phyloP scores from a whole-genome alignment of 208 protist species.

The Porcisia hertigi region DNA sequence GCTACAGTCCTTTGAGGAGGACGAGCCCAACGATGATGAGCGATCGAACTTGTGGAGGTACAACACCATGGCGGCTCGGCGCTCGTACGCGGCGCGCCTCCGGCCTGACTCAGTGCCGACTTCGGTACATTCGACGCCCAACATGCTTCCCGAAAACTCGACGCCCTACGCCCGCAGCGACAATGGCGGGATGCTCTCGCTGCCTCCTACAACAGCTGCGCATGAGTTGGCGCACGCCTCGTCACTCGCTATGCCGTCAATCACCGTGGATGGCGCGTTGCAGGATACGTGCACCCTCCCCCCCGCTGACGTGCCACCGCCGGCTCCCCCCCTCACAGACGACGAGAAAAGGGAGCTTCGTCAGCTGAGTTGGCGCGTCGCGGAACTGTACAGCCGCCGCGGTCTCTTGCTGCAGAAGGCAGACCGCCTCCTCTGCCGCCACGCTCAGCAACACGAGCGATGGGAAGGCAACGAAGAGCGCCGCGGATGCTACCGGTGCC shows the following conservation, averaged over 20 bases:
- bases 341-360: conserved; percentile 24
- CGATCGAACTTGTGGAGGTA: conserved; percentile 10
- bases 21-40: conserved; percentile 29
- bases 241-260: background rate
- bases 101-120: conserved; percentile 29
- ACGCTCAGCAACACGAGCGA: conserved; percentile 40
- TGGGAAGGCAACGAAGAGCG: conserved; percentile 60
- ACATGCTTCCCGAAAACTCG: conserved; percentile 25
- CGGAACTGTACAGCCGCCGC: conserved; percentile 33
- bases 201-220: conserved; percentile 7
- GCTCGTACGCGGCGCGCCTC: conserved; percentile 23
- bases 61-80: conserved; percentile 14
- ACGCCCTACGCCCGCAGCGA: conserved; percentile 30
- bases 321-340: conserved; percentile 7
- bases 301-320: background rate
- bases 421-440: conserved; percentile 32
- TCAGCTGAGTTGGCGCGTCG: conserved; percentile 22
- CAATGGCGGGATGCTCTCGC: conserved; percentile 25
- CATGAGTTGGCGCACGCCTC: background rate
- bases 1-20: conserved; percentile 32
- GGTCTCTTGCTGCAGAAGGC: conserved; percentile 34
- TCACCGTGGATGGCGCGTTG: background rate
- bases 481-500: conserved; percentile 47
- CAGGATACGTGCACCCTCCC: background rate
- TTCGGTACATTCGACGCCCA: conserved; percentile 31